These are phyloP conservation scores for Beauveria sp. DNA, from an alignment of 2,329 filamentous ascomycete species.

Conservation along the genomic window DNA sequence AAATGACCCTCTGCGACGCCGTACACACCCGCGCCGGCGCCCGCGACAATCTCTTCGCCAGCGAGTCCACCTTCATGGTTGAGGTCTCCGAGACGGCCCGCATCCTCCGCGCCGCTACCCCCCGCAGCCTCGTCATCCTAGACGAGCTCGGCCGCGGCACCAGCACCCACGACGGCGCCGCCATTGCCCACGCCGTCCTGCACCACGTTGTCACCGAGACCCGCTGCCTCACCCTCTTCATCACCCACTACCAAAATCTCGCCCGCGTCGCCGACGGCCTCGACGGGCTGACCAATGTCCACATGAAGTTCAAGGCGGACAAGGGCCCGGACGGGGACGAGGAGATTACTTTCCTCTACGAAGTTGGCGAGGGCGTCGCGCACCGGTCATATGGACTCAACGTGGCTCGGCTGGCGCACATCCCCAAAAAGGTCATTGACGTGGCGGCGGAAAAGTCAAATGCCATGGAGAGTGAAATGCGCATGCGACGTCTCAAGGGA, in stretches of 20 bases:
- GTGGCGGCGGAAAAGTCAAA: slow-evolving; percentile 71
- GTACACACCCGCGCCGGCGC: slow-evolving; percentile 96
- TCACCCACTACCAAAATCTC: slow-evolving; percentile 93
- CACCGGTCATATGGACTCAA: slow-evolving; percentile 93
- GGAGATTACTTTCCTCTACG: slow-evolving; percentile 90
- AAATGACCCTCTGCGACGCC: slow-evolving; percentile 77
- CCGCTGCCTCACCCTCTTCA: slow-evolving; percentile 80
- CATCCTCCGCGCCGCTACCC: slow-evolving; percentile 83
- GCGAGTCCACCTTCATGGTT: slow-evolving; percentile 97
- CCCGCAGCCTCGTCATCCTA: slow-evolving; percentile 78
- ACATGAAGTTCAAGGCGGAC: slow-evolving; percentile 73
- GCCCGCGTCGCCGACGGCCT: slow-evolving; percentile 63
- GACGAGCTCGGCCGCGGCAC: slow-evolving; percentile 94
- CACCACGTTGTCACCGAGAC: slow-evolving; percentile 72
- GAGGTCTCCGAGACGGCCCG: slow-evolving; percentile 88
- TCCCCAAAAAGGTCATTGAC: slow-evolving; percentile 71
- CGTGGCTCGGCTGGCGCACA: slow-evolving; percentile 76
- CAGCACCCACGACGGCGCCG: slow-evolving; percentile 90
- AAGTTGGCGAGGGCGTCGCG: slow-evolving; percentile 83
- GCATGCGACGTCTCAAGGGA: slow-evolving; percentile 51
- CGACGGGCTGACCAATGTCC: slow-evolving; percentile 70
- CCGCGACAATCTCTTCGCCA: slow-evolving; percentile 89
- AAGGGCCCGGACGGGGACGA: slow-evolving; percentile 46
- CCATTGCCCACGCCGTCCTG: slow-evolving; percentile 88
- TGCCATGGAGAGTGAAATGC: slow-evolving; percentile 70